These are phyloP conservation scores for Pachysandra terminalis DNA, from an alignment of 164 flowering plant species.

Conservation along the genomic window DNA sequence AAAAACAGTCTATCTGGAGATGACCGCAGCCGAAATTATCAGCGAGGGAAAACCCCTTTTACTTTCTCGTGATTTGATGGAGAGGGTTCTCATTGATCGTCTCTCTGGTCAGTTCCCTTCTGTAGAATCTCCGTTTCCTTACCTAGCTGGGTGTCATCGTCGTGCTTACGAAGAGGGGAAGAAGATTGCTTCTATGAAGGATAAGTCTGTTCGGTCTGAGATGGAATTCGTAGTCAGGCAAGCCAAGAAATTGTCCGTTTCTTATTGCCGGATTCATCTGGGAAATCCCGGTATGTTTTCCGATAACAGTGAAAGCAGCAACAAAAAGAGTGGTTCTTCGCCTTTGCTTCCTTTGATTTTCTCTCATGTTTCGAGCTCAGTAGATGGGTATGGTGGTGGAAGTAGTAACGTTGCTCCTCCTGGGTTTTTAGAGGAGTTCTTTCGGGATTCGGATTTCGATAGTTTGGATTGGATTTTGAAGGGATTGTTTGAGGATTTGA, in stretches of 20 bases:
- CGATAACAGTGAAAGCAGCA: neutral
- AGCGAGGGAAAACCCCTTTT: conserved; percentile 66
- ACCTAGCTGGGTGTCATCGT: conserved; percentile 66
- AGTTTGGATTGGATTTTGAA: conserved; percentile 71
- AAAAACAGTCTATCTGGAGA: conserved; percentile 56
- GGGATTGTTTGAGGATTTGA: conserved; percentile 78
- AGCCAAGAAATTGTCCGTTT: conserved; percentile 64
- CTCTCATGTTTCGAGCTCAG: conserved; percentile 44
- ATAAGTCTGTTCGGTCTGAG: conserved; percentile 54
- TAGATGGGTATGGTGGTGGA: conserved; percentile 60
- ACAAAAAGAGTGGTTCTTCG: conserved; percentile 25
- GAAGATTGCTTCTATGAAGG: conserved; percentile 75
- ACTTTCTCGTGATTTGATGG: conserved; percentile 66
- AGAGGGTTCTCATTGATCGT: conserved; percentile 76
- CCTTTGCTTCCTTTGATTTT: conserved; percentile 69
- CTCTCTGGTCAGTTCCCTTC: conserved; percentile 45
- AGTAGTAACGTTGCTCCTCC: conserved; percentile 59
- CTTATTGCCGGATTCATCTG: conserved; percentile 74
- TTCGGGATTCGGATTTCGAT: conserved; percentile 77
- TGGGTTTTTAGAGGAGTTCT: conserved; percentile 86
- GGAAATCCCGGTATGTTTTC: conserved; percentile 78
- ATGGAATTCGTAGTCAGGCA: conserved; percentile 59
- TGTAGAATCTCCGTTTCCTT: conserved; percentile 72
- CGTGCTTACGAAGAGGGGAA: conserved; percentile 76
- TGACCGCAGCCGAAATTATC: conserved; percentile 85